Base-by-base conservation (phyloP, 331 rosid genomes). In the Prunus yedoensis region DNA sequence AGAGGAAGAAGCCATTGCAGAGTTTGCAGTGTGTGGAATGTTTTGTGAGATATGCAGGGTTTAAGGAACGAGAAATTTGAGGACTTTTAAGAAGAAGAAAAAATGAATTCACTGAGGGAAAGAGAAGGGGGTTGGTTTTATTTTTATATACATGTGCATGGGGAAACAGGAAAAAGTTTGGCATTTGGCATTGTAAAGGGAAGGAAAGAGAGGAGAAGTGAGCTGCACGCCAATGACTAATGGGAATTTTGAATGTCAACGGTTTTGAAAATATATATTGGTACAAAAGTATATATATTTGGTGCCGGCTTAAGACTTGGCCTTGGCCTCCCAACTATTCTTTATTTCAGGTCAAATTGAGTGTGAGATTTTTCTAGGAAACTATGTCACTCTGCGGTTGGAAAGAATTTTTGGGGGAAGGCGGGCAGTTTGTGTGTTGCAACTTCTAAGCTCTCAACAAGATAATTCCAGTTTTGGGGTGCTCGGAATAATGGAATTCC, bases 1-100 rank as follows among this genome's bases (percentile, higher is more conserved):
- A 68, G 80, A 74, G 23, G 75, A 76, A 18, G 66, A 81, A 73
- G 84, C 91, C 98, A 93, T 91, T 79, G 80, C n/a, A n/a, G n/a
- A n/a, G n/a, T n/a, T n/a, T n/a, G n/a, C 59, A 41, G 56, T 21
- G 47, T 1, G 12, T 12, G 11, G 41, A 35, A 3, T 28, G 35
- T 62, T 77, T 46, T 43, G 16, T 41, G 79, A 56, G 45, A 17
- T 71, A 50, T 56, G 78, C 68, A 75, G 83, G 81, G 85, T 89
- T 84, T 81, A 83, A 78, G 86, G 80, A 80, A 27, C 2, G 70
- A 30, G 76, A 15, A 35, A 51, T 23, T 4, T n/a, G 41, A 38
- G 49, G 59, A 49, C 17, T 10, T 32, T 74, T 57, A 52, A 10
- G 8, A 35, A 38, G 8, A 5, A 35, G 8, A 38, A 5, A 38